These are phyloP conservation scores for Aspergillus ruber DNA, from an alignment of 2,329 filamentous ascomycete species.

Conservation along the genomic window DNA sequence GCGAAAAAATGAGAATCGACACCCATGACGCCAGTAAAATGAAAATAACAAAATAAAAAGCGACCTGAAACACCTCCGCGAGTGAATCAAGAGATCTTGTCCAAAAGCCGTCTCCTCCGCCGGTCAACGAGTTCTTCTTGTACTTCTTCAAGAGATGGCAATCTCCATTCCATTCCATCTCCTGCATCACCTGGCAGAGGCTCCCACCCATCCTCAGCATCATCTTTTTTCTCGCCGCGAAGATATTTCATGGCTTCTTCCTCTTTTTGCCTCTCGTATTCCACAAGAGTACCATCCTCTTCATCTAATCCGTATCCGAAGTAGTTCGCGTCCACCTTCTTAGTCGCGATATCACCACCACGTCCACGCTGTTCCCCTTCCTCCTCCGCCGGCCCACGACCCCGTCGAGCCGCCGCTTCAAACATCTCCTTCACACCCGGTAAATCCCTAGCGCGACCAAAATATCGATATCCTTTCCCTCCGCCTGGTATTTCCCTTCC, in stretches of 20 bases:
- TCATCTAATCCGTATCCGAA: slow-evolving; percentile 93
- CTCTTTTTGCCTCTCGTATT: slow-evolving; percentile 79
- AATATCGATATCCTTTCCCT: slow-evolving; percentile 90
- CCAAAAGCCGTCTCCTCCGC: slow-evolving; percentile 72
- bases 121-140: slow-evolving; percentile 87
- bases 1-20: slow-evolving; percentile 2
- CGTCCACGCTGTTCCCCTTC: slow-evolving; percentile 54
- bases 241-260: slow-evolving; percentile 69
- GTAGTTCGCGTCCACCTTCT: slow-evolving; percentile 84
- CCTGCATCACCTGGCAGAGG: slow-evolving; percentile 79
- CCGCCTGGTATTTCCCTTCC: slow-evolving; percentile 63
- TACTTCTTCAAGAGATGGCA: slow-evolving; percentile 87
- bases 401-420: slow-evolving; percentile 62
- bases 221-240: slow-evolving; percentile 51
- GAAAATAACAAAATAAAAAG: slow-evolving; percentile 10
- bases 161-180: slow-evolving; percentile 72
- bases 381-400: slow-evolving; percentile 59
- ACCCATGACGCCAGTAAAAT: slow-evolving; percentile 5
- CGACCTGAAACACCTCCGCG: slow-evolving; percentile 2
- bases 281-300: slow-evolving; percentile 74
- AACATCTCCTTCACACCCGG: slow-evolving; percentile 96
- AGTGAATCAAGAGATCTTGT: slow-evolving; percentile 57
- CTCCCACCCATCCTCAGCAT: slow-evolving; percentile 67
- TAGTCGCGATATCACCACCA: slow-evolving; percentile 41
- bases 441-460: slow-evolving; percentile 80